Conservation (phyloP, 176 grass and related monocot species). For the Melocanna baccifera region DNA sequence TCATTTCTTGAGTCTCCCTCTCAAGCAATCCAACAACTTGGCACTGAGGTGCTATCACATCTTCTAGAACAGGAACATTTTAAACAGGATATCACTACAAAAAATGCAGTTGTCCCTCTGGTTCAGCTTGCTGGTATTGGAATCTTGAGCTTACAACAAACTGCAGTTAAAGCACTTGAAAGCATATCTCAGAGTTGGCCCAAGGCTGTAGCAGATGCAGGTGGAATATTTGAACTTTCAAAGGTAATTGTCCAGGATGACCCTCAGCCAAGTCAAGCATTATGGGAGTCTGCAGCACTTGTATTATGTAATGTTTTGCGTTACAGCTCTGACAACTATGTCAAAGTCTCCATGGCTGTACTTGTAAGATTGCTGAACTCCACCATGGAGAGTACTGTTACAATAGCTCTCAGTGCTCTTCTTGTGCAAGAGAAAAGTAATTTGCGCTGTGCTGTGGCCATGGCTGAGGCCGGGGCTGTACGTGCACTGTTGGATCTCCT, state of each 20-base stretch:
- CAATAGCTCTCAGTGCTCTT: slow-evolving; percentile 87
- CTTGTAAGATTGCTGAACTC: slow-evolving; percentile 88
- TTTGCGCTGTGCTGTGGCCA: slow-evolving; percentile 65
- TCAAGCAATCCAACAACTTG: slow-evolving; percentile 97
- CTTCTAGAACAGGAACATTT: slow-evolving; percentile 98
- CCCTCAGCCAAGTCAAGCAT: slow-evolving; percentile 76
- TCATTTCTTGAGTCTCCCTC: slow-evolving; percentile 92
- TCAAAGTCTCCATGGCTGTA: slow-evolving; percentile 85
- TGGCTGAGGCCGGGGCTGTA: slow-evolving; percentile 91
- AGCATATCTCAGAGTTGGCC: slow-evolving; percentile 91
- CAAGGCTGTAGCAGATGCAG: slow-evolving; percentile 89
- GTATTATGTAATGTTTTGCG: slow-evolving; percentile 91
- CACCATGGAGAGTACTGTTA: slow-evolving; percentile 69
- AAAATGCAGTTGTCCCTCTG: slow-evolving; percentile 87
- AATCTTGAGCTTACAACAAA: slow-evolving; percentile 90
- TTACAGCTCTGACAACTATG: slow-evolving; percentile 82
- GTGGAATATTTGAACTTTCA: slow-evolving; percentile 94
- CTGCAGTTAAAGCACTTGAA: slow-evolving; percentile 93
- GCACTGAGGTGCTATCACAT: slow-evolving; percentile 82
- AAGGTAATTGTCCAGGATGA: slow-evolving; percentile 96
- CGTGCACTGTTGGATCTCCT: slow-evolving; percentile 77
- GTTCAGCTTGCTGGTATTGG: slow-evolving; percentile 95
- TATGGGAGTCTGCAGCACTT: slow-evolving; percentile 96
- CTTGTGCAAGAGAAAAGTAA: slow-evolving; percentile 94
- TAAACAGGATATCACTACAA: slow-evolving; percentile 86